phyloP scores from a whole-genome alignment of 768 basidiomycete species.

The Auricularia sp. region DNA sequence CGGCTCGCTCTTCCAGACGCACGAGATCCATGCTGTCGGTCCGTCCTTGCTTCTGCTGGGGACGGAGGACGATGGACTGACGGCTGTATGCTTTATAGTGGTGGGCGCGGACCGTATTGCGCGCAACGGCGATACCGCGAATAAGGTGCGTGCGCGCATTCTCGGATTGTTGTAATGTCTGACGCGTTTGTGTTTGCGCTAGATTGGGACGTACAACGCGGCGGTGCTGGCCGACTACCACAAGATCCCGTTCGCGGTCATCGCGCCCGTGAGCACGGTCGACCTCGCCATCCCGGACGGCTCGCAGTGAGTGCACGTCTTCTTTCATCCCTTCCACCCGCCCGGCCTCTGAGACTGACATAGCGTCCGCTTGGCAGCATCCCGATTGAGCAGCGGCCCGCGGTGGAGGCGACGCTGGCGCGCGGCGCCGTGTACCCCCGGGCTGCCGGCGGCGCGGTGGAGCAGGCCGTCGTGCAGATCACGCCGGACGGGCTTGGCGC shows the following conservation, averaged over 20 bases:
- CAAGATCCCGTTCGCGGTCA: constrained; percentile 83
- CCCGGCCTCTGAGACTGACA: too few species aligned
- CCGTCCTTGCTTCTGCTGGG: constrained; percentile 13
- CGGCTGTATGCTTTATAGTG: constrained; percentile 26
- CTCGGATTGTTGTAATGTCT: background rate
- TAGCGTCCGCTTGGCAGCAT: constrained; percentile 48
- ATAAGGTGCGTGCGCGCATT: constrained; percentile 49
- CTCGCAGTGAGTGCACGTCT: constrained; percentile 30
- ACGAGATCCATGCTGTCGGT: constrained; percentile 76
- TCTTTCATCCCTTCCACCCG: too few species aligned
- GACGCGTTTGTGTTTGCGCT: background rate
- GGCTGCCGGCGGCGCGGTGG: constrained; percentile 25
- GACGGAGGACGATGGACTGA: background rate
- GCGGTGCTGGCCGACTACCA: constrained; percentile 85
- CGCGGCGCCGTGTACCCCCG: constrained; percentile 67
- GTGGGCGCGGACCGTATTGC: constrained; percentile 88
- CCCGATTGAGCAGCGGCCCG: constrained; percentile 86
- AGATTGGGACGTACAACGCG: constrained; percentile 93
- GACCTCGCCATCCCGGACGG: constrained; percentile 73
- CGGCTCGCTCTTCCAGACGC: constrained; percentile 84
- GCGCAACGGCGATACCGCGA: constrained; percentile 91
- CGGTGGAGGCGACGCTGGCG: constrained; percentile 79
- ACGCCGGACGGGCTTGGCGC: constrained; percentile 48
- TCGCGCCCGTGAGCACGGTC: constrained; percentile 86
- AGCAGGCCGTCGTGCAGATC: constrained; percentile 74